Evolutionary conservation across 257 asterid species (phyloP).

Genomic region (Solanum stenotomum): DNA sequence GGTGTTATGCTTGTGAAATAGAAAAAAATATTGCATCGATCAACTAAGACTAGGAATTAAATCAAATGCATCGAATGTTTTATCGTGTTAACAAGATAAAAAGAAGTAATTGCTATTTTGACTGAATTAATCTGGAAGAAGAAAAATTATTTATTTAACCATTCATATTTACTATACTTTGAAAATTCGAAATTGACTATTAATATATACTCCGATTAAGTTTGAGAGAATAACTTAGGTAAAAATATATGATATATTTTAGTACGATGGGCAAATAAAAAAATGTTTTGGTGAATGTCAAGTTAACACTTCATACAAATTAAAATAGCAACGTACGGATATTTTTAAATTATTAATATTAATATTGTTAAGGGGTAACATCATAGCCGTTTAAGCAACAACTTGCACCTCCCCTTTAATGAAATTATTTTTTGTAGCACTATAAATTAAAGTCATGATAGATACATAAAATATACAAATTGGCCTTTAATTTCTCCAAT

Average conservation of each 20-base stretch:
- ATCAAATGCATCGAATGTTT: too few relatives aligned
- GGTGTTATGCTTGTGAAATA: too few relatives aligned
- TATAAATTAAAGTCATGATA: neutral
- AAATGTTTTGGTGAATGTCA: neutral
- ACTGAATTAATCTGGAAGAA: too few relatives aligned
- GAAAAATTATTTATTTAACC: neutral
- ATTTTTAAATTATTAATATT: neutral
- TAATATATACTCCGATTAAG: too few relatives aligned
- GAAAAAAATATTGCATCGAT: neutral
- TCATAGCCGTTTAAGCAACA: neutral
- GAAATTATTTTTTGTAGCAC: neutral
- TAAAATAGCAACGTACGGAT: too few relatives aligned
- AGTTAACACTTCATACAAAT: neutral
- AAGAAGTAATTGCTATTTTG: too few relatives aligned
- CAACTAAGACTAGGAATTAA: too few relatives aligned
- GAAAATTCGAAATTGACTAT: neutral
- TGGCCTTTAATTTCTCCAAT: neutral
- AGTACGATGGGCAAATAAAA: neutral
- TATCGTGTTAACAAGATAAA: too few relatives aligned
- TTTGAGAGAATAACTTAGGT: neutral
- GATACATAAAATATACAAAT: neutral
- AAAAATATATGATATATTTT: too few relatives aligned
- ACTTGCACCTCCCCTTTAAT: neutral
- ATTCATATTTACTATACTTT: too few relatives aligned
- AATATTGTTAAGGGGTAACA: neutral